Evolutionary conservation across 2,329 filamentous ascomycete genomes (phyloP).

Genomic region (Arthroderma uncinatum): DNA sequence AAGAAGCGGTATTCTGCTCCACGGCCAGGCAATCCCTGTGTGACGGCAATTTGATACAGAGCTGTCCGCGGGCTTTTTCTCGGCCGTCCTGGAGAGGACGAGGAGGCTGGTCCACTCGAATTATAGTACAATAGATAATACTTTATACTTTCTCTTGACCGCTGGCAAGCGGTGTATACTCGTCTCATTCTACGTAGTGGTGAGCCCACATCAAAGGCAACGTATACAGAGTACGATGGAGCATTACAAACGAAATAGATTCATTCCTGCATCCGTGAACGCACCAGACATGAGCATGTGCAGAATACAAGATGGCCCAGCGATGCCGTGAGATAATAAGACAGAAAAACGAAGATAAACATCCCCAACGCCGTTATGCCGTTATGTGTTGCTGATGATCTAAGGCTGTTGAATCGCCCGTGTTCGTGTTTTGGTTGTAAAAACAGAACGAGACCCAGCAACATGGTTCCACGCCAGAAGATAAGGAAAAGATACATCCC

Average conservation of each 20-base stretch:
- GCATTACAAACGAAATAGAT: too few relatives aligned
- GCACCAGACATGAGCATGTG: not conserved
- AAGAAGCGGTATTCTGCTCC: not conserved
- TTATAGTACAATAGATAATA: too few relatives aligned
- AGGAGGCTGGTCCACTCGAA: not conserved
- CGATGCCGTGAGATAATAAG: constrained; percentile 20
- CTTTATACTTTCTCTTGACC: too few relatives aligned
- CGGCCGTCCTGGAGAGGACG: not conserved
- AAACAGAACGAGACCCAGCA: constrained; percentile 66
- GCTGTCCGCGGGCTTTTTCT: too few relatives aligned
- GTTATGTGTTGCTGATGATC: constrained; percentile 18
- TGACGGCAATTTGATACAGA: not conserved
- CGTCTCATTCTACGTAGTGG: too few relatives aligned
- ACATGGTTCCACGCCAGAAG: constrained; percentile 48
- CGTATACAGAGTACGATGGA: too few relatives aligned
- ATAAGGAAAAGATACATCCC: not conserved
- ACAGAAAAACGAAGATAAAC: constrained; percentile 44
- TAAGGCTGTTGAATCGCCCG: constrained; percentile 57
- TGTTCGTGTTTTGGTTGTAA: constrained; percentile 78
- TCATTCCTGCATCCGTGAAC: not conserved
- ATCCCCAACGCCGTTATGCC: constrained; percentile 1
- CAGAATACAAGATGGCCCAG: constrained; percentile 31
- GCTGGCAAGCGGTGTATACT: too few relatives aligned
- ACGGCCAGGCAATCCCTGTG: not conserved
- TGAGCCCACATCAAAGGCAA: too few relatives aligned